Evolutionary conservation across 179 eudicot species (phyloP), one percentile per base, ranked within the genome.

Genomic region (Drosera spatulata): DNA sequence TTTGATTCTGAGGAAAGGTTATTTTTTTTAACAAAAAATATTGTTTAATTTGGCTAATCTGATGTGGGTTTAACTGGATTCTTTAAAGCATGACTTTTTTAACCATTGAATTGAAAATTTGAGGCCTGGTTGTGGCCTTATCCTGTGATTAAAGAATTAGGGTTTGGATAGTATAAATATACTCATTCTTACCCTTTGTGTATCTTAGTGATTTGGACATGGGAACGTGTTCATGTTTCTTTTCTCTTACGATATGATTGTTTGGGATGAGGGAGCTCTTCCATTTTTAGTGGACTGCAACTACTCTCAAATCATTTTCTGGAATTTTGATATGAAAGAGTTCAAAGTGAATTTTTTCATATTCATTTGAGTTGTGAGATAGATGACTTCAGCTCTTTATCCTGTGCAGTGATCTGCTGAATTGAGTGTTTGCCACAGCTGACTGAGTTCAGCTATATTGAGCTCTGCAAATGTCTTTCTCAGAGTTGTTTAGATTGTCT

Each of bases 401-500:
- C 33, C 33, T 22, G 33, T 22, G 33, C 33, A 22, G 33, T 22
- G 33, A 22, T 22, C 33, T 22, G 33, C 33, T 22, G 33, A 22
- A 22, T 22, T 22, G 33, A 22, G 33, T 22, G 33, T 22, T 22
- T 22, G 33, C 33, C 33, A 22, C 33, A 22, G 1, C 33, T 22
- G 33, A 22, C 38, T 66, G 58, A 64, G 48, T 56, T 13, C 53
- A 53, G 54, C 50, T 22, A 15, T 57, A 44, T 9, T 39, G 41
- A 33, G 43, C n/a, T 45, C 48, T 41, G 61, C 59, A 73, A 55
- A 84, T 84, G 90, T 81, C 86, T 67, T 63, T 84, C 49, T 73
- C 86, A 50, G 90, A 81, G 73, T 71, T 79, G 5, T 69, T 77
- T 60, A 62, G 69, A 61, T 64, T 76, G 76, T 68, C 74, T 44